Percentiles rank a stretch among this genome's conserved stretches.
These are phyloP conservation scores for Miscanthus lutarioriparius DNA, from an alignment of 176 grass and related monocot genomes.

Conservation along the genomic window DNA sequence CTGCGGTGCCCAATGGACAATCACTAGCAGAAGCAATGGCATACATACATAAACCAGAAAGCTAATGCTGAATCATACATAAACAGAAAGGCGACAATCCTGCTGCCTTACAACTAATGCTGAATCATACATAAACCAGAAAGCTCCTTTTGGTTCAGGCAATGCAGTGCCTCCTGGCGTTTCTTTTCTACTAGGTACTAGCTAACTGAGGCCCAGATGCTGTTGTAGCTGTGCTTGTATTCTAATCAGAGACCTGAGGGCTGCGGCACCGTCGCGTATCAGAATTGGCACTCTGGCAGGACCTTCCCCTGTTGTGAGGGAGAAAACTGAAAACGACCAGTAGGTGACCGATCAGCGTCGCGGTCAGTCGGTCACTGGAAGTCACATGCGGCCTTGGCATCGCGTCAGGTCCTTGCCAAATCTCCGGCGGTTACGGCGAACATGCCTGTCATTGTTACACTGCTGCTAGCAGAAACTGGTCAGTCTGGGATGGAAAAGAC, in stretches of 20 bases:
- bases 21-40: constrained; percentile 4
- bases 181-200: background rate
- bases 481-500: constrained; percentile 9
- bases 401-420: background rate
- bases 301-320: background rate
- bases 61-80: background rate
- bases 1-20: background rate
- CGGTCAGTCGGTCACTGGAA: background rate
- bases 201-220: background rate
- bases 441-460: background rate
- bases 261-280: constrained; percentile 7
- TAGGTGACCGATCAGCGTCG: constrained; percentile 41
- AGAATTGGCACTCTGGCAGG: background rate
- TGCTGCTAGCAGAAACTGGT: constrained; percentile 6
- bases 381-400: background rate
- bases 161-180: background rate
- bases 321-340: constrained; percentile 33
- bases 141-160: background rate
- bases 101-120: constrained; percentile 8
- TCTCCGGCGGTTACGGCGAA: background rate
- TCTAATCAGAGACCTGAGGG: background rate
- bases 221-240: background rate
- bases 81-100: constrained; percentile 8
- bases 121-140: constrained; percentile 20
- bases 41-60: background rate